A percentile compares a stretch with the other conserved stretches of the same genome.
These are phyloP conservation scores for Boechera divaricarpa DNA, from an alignment of 345 rosid genomes.

Conservation along the genomic window DNA sequence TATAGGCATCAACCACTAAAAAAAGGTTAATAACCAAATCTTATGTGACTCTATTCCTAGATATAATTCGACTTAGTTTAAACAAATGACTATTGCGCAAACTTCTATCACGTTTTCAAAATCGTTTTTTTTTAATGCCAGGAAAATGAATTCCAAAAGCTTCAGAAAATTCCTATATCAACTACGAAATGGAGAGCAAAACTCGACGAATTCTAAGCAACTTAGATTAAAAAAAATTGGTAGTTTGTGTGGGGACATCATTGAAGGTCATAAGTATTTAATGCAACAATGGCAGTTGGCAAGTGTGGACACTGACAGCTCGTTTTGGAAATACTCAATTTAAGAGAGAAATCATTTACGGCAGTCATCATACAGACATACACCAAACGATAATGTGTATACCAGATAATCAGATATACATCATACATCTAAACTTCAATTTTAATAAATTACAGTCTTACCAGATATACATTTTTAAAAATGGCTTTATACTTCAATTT, in stretches of 20 bases:
- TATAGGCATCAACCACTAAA: not conserved
- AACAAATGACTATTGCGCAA: not conserved
- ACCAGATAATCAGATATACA: too few species aligned
- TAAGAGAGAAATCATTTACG: not conserved
- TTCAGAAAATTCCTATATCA: not conserved
- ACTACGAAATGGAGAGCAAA: not conserved
- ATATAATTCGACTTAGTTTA: not conserved
- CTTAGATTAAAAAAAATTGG: not conserved
- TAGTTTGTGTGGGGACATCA: not conserved
- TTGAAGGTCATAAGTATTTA: conserved; percentile 12
- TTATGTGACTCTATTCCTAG: not conserved
- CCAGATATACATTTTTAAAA: too few species aligned
- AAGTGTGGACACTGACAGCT: conserved; percentile 18
- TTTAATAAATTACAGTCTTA: too few species aligned
- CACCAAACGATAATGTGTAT: too few species aligned
- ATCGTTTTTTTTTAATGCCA: too few species aligned
- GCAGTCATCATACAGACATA: too few species aligned
- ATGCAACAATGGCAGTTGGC: conserved; percentile 31
- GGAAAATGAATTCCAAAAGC: too few species aligned
- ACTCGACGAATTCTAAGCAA: not conserved
- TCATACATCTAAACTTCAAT: too few species aligned
- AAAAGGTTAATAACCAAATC: too few species aligned
- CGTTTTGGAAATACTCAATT: not conserved
- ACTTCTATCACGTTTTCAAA: too few species aligned
- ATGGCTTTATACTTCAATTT: too few species aligned